Evolutionary conservation across 495 filamentous ascomycete species (phyloP).

Genomic region (Penicillium flavigenum): DNA sequence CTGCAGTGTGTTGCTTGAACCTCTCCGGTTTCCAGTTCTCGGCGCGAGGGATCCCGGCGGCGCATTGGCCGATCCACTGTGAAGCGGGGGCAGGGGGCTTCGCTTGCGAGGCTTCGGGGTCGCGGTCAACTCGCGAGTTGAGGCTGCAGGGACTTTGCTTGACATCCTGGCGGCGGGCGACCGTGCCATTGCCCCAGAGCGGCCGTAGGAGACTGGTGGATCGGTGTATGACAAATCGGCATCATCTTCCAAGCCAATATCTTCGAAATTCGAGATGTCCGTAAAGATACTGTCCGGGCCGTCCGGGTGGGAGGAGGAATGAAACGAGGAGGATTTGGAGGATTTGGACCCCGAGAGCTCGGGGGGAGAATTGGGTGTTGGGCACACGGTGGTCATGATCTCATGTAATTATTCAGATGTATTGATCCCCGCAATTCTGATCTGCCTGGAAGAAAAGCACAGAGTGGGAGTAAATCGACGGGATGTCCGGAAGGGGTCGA

Average conservation of each 20-base stretch:
- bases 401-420: conserved; percentile 35
- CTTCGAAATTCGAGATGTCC: conserved; percentile 83
- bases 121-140: conserved; percentile 45
- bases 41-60: conserved; percentile 23
- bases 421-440: conserved; percentile 14
- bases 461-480: conserved; percentile 18
- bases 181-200: conserved; percentile 30
- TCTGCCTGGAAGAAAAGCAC: conserved; percentile 10
- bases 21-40: conserved; percentile 27
- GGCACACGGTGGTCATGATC: conserved; percentile 60
- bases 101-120: conserved; percentile 48
- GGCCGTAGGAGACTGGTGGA: conserved; percentile 30
- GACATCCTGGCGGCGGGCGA: conserved; percentile 37
- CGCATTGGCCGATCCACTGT: conserved; percentile 29
- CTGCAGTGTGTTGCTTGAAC: conserved; percentile 22
- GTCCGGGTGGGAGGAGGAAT: conserved; percentile 67
- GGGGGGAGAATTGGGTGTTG: conserved; percentile 73
- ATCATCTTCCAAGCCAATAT: conserved; percentile 84
- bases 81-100: conserved; percentile 35
- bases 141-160: conserved; percentile 31
- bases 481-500: conserved; percentile 23
- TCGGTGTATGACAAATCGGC: conserved; percentile 32
- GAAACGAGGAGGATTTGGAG: conserved; percentile 86
- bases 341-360: conserved; percentile 83
- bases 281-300: conserved; percentile 64